Base-by-base conservation (phyloP, 768 basidiomycete genomes). In the Russula abietina region DNA sequence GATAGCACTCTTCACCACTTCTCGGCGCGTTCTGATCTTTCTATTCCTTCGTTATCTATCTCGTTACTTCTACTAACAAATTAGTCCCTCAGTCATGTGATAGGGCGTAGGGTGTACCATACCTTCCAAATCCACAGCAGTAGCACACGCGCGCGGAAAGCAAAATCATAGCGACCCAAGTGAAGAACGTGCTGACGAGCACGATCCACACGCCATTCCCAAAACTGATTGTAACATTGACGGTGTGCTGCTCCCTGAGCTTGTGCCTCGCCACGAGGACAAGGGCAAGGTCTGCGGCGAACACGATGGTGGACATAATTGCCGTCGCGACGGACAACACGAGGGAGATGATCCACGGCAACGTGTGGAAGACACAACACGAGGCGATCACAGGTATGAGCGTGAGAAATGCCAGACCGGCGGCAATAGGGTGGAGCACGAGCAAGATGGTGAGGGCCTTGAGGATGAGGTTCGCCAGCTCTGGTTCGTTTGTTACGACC, bases 191-290 rank as follows among this genome's bases (percentile, higher is more conserved):
- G 17, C 81, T 84, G 4, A 69, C 76, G 46, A 90, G 67, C n/a
- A 83, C 79, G 82, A 91, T 81, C 88, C 88, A 91, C 9, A 86
- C 80, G 10, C 72, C 88, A 64, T 85, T 83, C n/a, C 89, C 88
- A 72, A 81, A 88, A 14, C 71, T 63, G 10, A 86, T 78, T 0
- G 67, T 71, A 30, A 89, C 76, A 50, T 73, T 65, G 51, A 79
- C 74, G 9, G 71, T 74, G 0, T 78, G 70, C 16, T 81, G 36
- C 14, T 72, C 68, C 32, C 73, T 39, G 28, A 89, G 70, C 50
- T 81, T 73, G 55, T 75, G 68, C 68, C 73, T 76, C 12, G 82
- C 83, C 7, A 81, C 73, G 22, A 85, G 62, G 17, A 87, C 83
- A 39, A 90, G 69, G 0, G 83, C 85, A 30, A 89, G 63, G 70